Conservation (phyloP, 768 basidiomycete species). For the Podaxis sp. region DNA sequence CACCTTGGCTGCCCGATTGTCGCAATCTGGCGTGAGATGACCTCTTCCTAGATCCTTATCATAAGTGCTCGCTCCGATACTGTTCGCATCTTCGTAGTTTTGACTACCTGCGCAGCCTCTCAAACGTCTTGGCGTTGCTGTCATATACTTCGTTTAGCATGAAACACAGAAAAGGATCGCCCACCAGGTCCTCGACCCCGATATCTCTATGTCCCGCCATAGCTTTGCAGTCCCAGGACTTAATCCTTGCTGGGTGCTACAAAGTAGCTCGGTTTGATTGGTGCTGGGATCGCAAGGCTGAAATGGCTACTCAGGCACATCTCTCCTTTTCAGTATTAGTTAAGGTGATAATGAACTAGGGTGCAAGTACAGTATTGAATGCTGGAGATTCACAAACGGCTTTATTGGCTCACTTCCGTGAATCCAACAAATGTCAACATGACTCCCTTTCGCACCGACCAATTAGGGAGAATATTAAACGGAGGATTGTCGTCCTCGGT, state of each 20-base stretch:
- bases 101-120: conserved; percentile 4
- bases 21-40: not conserved
- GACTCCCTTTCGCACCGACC: not conserved
- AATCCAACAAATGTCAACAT: conserved; percentile 4
- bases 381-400: not conserved
- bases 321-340: not conserved
- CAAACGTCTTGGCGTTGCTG: not conserved
- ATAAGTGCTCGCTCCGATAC: not conserved
- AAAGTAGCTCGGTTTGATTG: not conserved
- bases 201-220: not conserved
- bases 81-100: not conserved
- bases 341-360: conserved; percentile 8
- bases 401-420: conserved; percentile 4
- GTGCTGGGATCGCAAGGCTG: not conserved
- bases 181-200: not conserved
- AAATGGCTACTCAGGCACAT: not conserved
- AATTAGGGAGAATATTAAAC: not conserved
- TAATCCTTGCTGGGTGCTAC: not conserved
- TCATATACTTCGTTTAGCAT: not conserved
- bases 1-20: conserved; percentile 1
- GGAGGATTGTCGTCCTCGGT: not conserved
- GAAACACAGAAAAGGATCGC: not conserved
- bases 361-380: not conserved
- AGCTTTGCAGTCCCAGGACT: too few species aligned
- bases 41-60: not conserved